Evolutionary conservation across 345 rosid species (phyloP).

Genomic region (Sonneratia caseolaris): DNA sequence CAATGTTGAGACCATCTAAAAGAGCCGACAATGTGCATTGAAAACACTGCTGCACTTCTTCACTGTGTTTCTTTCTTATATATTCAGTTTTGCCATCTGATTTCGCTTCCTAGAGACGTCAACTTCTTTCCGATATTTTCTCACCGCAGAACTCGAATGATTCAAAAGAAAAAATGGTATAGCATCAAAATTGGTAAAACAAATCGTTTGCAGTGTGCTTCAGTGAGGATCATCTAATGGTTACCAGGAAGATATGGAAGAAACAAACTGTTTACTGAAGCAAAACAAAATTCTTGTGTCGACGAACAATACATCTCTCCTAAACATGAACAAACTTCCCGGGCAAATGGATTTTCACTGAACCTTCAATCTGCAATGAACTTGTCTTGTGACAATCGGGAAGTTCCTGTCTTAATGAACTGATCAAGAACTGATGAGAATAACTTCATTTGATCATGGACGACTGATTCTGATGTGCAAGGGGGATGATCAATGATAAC

Average conservation of each 20-base stretch:
- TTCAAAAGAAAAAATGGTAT: background rate
- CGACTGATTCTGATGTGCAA: background rate
- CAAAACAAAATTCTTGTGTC: background rate
- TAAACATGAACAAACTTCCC: background rate
- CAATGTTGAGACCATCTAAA: too few species aligned
- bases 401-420: too few species aligned
- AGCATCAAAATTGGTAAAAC: background rate
- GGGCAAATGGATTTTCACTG: background rate
- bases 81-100: background rate
- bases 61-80: too few species aligned
- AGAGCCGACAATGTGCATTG: too few species aligned
- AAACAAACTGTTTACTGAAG: background rate
- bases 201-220: too few species aligned
- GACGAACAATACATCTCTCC: too few species aligned
- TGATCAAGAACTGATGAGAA: too few species aligned
- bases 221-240: background rate
- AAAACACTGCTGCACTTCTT: too few species aligned
- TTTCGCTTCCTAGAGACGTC: background rate
- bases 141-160: background rate
- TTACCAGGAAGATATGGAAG: background rate
- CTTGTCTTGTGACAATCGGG: too few species aligned
- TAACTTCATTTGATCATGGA: background rate
- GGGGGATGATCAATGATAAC: too few species aligned
- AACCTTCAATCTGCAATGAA: too few species aligned
- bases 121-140: background rate